Percentiles rank a stretch among this genome's conserved stretches.
Evolutionary conservation across 1,284 basidiomycete genomes (phyloP).

Genomic region (Gymnopus androsaceus): DNA sequence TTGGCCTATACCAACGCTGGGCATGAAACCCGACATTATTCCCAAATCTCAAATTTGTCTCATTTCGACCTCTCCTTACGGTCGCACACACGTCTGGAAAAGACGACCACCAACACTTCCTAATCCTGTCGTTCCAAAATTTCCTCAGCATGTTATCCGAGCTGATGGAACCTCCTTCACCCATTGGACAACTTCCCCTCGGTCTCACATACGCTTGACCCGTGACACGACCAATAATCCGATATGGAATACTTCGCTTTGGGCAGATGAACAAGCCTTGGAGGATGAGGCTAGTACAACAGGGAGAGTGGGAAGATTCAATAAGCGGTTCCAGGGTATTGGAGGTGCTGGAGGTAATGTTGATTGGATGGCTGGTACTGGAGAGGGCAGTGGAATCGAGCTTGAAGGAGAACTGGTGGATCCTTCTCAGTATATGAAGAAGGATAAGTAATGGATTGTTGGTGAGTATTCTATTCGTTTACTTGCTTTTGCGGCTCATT

Average conservation of each 20-base stretch:
- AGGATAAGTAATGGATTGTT: too few species aligned
- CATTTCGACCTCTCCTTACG: slow-evolving; percentile 72
- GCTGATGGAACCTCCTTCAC: slow-evolving; percentile 87
- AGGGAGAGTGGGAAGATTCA: slow-evolving; percentile 81
- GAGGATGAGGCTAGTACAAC: slow-evolving; percentile 72
- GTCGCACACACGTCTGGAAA: slow-evolving; percentile 76
- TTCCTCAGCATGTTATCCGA: slow-evolving; percentile 79
- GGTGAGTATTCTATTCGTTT: too few species aligned
- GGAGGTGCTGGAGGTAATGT: slow-evolving; percentile 45
- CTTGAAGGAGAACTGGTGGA: slow-evolving; percentile 25
- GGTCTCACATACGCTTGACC: slow-evolving; percentile 70
- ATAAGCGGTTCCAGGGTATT: slow-evolving; percentile 68
- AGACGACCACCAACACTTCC: slow-evolving; percentile 67
- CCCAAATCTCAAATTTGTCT: slow-evolving; percentile 44
- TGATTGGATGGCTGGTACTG: slow-evolving; percentile 47
- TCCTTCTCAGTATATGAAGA: slow-evolving; percentile 16
- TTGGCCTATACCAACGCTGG: too few species aligned
- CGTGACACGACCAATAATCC: slow-evolving; percentile 87
- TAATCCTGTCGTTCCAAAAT: slow-evolving; percentile 80
- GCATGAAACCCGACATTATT: too few species aligned
- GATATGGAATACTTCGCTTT: slow-evolving; percentile 68
- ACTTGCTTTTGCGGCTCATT: too few species aligned
- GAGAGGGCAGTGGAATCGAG: slow-evolving; percentile 30
- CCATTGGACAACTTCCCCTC: slow-evolving; percentile 85
- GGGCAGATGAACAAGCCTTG: slow-evolving; percentile 61